Base-by-base conservation (phyloP, 441 rosid genomes). In the Populus hybrid region DNA sequence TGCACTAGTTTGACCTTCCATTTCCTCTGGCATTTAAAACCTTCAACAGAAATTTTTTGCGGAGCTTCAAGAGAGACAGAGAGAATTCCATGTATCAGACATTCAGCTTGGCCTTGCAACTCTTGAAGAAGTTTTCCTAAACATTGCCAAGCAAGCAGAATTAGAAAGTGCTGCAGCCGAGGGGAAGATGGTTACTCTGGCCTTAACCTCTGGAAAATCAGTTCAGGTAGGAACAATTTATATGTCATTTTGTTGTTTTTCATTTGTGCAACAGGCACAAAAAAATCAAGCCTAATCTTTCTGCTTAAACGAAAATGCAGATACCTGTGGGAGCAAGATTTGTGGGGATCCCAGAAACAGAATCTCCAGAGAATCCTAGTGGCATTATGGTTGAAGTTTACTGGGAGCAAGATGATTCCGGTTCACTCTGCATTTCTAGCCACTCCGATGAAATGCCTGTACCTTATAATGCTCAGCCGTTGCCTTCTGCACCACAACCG, bases 381-480 rank as follows among this genome's bases (percentile, higher is more conserved):
- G 98, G 99, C 26, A 14, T 88, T 26, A 95, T 95, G 98, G 98
- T 95, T 59, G 90, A 94, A 89, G 98, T 92, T 12, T 90, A 87
- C 82, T 95, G 97, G 97, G 87, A 87, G 74, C 95, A 94, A 84
- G 97, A 92, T 72, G 95, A 88, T 40, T 78, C 90, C 1, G 95
- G 94, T 12, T 69, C 91, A 1, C 90, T 95, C 80, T 89, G 95
- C 88, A 87, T 92, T 75, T 88, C 95, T 5, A 90, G 97, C 21
- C 94, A 92, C 80, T 90, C 97, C 1, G 32, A 85, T 8, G 97
- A 92, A 83, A 90, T 84, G 79, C 82, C 87, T 0, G 34, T 91
- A 10, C 98, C 97, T 57, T 67, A 81, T 35, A 76, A 88, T 77
- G 87, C 76, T 69, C 84, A 80, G 66, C 68, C 80, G 6, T 73